Conservation (phyloP, 2,329 filamentous ascomycete genomes). For the Hymenoscyphus fraxineus region DNA sequence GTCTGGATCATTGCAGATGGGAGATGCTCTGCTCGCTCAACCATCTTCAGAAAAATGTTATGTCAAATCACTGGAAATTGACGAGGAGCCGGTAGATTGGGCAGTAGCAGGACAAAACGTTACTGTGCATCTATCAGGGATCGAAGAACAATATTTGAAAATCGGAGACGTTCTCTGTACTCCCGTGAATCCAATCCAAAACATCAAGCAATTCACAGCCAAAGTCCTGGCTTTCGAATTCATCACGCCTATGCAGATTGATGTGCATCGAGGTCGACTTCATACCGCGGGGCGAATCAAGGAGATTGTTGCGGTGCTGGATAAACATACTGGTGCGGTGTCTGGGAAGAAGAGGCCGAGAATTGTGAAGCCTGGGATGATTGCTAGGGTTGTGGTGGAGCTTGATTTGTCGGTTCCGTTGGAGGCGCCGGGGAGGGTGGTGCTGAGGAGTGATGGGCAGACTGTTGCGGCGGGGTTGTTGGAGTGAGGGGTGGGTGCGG, state of each 20-base stretch:
- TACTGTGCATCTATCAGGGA: conserved; percentile 76
- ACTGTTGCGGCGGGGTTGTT: conserved; percentile 86
- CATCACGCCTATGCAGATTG: conserved; percentile 81
- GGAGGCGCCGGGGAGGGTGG: conserved; percentile 74
- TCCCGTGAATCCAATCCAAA: conserved; percentile 61
- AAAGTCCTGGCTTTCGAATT: conserved; percentile 89
- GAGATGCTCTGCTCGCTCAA: conserved; percentile 74
- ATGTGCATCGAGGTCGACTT: conserved; percentile 81
- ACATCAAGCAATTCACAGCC: conserved; percentile 69
- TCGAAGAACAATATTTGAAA: conserved; percentile 78
- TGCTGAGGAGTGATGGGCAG: conserved; percentile 73
- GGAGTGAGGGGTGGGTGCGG: conserved; percentile 43
- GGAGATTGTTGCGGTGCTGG: conserved; percentile 67
- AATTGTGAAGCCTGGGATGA: conserved; percentile 73
- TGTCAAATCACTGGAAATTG: conserved; percentile 77
- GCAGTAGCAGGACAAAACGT: conserved; percentile 89
- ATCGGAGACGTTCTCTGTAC: conserved; percentile 85
- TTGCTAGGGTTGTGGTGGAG: conserved; percentile 74
- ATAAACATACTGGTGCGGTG: conserved; percentile 73
- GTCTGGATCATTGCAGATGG: conserved; percentile 76
- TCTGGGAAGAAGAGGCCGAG: conserved; percentile 75
- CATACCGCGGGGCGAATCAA: conserved; percentile 73
- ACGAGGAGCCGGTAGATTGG: conserved; percentile 74
- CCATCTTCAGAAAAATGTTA: conserved; percentile 77
- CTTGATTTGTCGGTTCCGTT: conserved; percentile 72